Evolutionary conservation across 2,329 filamentous ascomycete species (phyloP), one percentile per base, ranked within the genome.

Genomic region (Pestalotiopsis sp.): DNA sequence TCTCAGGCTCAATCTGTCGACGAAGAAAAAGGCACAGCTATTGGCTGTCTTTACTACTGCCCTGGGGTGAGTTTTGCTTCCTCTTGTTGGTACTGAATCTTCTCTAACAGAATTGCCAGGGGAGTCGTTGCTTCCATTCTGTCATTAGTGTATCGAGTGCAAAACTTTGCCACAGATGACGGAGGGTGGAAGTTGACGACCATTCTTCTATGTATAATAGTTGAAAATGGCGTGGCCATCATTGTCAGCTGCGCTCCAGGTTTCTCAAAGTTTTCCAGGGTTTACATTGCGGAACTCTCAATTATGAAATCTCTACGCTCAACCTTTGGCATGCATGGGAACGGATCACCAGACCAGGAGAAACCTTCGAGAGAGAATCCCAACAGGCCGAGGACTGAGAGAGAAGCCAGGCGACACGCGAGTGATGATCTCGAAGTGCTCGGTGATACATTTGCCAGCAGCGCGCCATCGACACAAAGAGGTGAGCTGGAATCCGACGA

Each of bases 31-130:
- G 52, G n/a, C 45, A 7, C 25, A 70, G 61, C 52, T 71, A 4
- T 20, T 55, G 31, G 70, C 66, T 13, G 31, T 71, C n/a, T 71
- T 71, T 39, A 64, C 65, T 9, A 64, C 67, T 4, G 70, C 52
- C 27, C 41, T 64, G 4, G 49, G 70, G 69, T 71, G 68, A 68
- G 57, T 13, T 7, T 39, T 20, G 27, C 41, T 59, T 31, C 7
- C 41, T 17, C 41, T 14, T 45, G 5, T 45, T 45, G 13, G 17
- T 45, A 13, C 41, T 45, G 17, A 6, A 45, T 17, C 41, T 45
- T 45, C 13, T 13, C 41, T 45, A 17, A 45, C 2, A 14, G 4
- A 17, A 13, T 3, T 14, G 13, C 4, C 13, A 45, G 41, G 41
- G 41, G 41, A 1, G 41, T 45, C 12, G 41, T 45, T 13, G 41